Evolutionary conservation across 495 filamentous ascomycete genomes (phyloP).

Genomic region (Tuber brumale): DNA sequence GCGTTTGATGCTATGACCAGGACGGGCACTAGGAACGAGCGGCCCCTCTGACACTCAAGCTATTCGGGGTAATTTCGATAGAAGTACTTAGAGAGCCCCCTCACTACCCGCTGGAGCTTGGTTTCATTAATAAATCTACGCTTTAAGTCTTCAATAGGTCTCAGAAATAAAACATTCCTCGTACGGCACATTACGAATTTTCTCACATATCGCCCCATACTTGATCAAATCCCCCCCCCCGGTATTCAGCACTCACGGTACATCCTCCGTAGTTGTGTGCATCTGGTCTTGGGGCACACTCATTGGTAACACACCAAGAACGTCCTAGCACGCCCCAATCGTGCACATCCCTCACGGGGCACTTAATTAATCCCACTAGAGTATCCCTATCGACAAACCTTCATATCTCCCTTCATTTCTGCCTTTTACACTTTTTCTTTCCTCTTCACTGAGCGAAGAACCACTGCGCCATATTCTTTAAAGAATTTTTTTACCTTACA

Average conservation of each 20-base stretch:
- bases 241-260: neutral
- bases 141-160: neutral
- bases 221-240: neutral
- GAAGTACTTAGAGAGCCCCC: neutral
- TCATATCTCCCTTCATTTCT: constrained; percentile 3
- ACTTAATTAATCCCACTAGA: neutral
- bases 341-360: neutral
- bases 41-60: neutral
- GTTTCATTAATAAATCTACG: neutral
- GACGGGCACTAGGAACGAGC: neutral
- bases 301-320: neutral
- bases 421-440: neutral
- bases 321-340: neutral
- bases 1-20: neutral
- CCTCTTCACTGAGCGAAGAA: constrained; percentile 9
- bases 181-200: neutral
- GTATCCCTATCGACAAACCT: neutral
- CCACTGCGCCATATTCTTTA: neutral
- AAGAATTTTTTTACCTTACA: neutral
- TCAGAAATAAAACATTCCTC: constrained; percentile 4
- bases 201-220: neutral
- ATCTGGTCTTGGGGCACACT: neutral
- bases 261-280: neutral
- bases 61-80: neutral
- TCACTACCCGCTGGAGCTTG: neutral